Base-by-base conservation (phyloP, 78 protist genomes). In the Cyanophora paradoxa region DNA sequence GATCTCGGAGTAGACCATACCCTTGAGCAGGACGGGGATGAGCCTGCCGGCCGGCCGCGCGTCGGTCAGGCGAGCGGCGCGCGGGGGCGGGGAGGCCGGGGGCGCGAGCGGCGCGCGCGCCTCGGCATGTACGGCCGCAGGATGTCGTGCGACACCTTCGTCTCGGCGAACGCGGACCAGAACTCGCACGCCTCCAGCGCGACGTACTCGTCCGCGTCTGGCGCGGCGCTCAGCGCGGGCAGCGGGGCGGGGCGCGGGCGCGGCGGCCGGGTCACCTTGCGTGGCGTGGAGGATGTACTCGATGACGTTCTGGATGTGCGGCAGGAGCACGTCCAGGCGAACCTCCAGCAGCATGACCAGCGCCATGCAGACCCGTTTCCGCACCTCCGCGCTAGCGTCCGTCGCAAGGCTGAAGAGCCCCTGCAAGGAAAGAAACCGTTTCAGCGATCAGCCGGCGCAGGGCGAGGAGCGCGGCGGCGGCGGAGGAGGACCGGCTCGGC, bases 141-240 rank as follows among this genome's bases (percentile, higher is more conserved):
- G 7, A 28, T 41, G 28, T 34, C 71, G 3, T 14, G 17, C 30
- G 84, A 59, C 7, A 54, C 41, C 31, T 58, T 39, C 0, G 87
- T 50, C 33, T 77, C 77, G 41, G 87, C 57, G 41, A 89, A n/a
- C 0, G 90, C 40, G 2, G 82, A 54, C 93, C 93, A 89, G 58
- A 89, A 89, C 70, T 89, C 93, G 70, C 89, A 79, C 22, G 93
- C 90, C 46, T 85, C 89, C 48, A 82, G 56, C 26, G 87, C 85
- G 37, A 89, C 90, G 1, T 69, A 66, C 52, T 82, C 83, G 22
- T 84, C 65, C 30, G 14, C 37, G 78, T 86, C 93, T 10, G 37
- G 72, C 67, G n/a, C n/a, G n/a, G n/a, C n/a, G n/a, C n/a, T n/a
- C n/a, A n/a, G n/a, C n/a, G n/a, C n/a, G n/a, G n/a, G n/a, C n/a